A percentile compares a stretch with the other conserved stretches of the same genome.
Conservation (phyloP, 306 rosid genomes). For the Pachyrhizus erosus region DNA sequence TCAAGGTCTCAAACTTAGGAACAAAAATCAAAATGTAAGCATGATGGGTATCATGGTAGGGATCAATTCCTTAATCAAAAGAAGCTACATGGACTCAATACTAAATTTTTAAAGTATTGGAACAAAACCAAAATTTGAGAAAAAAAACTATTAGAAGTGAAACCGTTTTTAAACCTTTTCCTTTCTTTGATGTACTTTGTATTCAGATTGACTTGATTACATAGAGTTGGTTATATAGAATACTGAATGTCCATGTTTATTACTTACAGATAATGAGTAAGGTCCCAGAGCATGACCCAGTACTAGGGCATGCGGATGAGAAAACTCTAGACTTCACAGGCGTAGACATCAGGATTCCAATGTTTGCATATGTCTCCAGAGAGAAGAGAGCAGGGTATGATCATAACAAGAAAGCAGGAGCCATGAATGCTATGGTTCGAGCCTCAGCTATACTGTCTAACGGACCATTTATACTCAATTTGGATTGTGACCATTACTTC, state of each 20-base stretch:
- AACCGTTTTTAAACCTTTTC: not conserved
- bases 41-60: not conserved
- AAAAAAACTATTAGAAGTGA: not conserved
- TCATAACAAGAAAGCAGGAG: conserved; percentile 33
- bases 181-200: not conserved
- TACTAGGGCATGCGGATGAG: not conserved
- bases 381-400: conserved; percentile 24
- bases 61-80: not conserved
- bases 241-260: not conserved
- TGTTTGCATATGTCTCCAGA: conserved; percentile 31
- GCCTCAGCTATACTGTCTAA: conserved; percentile 13
- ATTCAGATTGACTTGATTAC: not conserved
- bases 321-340: not conserved
- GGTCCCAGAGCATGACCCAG: conserved; percentile 25
- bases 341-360: conserved; percentile 7
- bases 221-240: not conserved
- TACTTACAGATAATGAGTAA: conserved; percentile 22
- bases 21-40: not conserved
- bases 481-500: conserved; percentile 29
- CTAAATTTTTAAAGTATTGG: not conserved
- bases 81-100: not conserved
- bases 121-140: not conserved
- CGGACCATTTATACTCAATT: conserved; percentile 17
- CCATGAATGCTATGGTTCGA: conserved; percentile 34
- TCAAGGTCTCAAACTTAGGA: not conserved